These are phyloP conservation scores for Xylaria telfairii DNA, from an alignment of 495 filamentous ascomycete genomes.

Conservation along the genomic window DNA sequence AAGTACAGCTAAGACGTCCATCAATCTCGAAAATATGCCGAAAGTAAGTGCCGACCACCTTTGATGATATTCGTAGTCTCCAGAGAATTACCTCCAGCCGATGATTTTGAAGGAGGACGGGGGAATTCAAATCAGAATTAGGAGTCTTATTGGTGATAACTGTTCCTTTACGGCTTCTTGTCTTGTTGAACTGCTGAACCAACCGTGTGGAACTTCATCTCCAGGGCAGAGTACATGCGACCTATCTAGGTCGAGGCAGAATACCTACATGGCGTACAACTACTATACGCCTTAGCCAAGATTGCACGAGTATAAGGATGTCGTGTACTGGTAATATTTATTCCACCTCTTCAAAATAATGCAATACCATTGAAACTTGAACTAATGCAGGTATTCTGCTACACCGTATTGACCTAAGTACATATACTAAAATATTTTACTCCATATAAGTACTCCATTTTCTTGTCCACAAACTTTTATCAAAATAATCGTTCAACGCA, in stretches of 20 bases:
- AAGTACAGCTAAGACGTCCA: neutral
- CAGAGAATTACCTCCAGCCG: neutral
- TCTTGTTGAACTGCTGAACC: neutral
- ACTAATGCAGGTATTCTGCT: neutral
- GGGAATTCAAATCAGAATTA: slow-evolving; percentile 9
- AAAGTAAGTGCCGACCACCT: slow-evolving; percentile 22
- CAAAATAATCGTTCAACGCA: neutral
- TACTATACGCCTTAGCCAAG: neutral
- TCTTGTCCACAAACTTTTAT: neutral
- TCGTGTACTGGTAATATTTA: neutral
- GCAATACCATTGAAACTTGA: neutral
- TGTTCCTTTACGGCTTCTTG: neutral
- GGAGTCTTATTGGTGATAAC: neutral
- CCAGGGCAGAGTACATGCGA: neutral
- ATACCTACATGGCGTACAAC: neutral
- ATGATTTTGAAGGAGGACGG: neutral
- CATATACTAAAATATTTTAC: neutral
- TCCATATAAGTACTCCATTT: no score
- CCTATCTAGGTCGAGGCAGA: neutral
- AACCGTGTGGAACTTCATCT: neutral
- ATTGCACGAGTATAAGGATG: neutral
- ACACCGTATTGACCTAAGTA: neutral
- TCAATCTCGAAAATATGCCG: slow-evolving; percentile 21
- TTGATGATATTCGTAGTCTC: neutral
- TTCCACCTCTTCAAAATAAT: neutral